phyloP scores from a whole-genome alignment of 2,329 filamentous ascomycete species.

The Epichloe uncinata region DNA sequence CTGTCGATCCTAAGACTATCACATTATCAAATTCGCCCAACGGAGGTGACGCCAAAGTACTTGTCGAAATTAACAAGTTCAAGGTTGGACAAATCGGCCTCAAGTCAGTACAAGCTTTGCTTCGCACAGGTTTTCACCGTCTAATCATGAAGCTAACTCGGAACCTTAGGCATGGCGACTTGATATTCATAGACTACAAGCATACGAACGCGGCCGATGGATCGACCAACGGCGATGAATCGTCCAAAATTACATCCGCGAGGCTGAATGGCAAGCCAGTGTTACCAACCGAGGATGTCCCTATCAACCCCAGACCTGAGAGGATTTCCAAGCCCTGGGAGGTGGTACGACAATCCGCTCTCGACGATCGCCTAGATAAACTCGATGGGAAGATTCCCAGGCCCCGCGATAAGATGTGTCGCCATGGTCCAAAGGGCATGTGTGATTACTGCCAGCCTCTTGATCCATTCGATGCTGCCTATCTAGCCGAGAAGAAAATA shows the following conservation, averaged over 20 bases:
- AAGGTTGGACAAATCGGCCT: constrained; percentile 46
- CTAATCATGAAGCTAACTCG: constrained; percentile 9
- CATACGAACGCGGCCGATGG: constrained; percentile 32
- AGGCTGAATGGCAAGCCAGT: constrained; percentile 70
- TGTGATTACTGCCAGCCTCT: constrained; percentile 98
- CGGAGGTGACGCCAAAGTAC: constrained; percentile 42
- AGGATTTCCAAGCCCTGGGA: constrained; percentile 53
- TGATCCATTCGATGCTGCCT: constrained; percentile 82
- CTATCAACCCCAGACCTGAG: constrained; percentile 57
- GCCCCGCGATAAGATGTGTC: constrained; percentile 77
- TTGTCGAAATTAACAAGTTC: constrained; percentile 44
- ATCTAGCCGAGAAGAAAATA: constrained; percentile 91
- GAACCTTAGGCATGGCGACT: constrained; percentile 64
- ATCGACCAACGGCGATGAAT: constrained; percentile 24
- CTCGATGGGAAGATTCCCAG: constrained; percentile 80
- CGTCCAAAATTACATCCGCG: constrained; percentile 36
- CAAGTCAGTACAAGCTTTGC: constrained; percentile 25
- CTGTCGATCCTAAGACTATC: constrained; percentile 46
- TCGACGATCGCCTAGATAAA: constrained; percentile 80
- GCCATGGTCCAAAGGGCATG: constrained; percentile 94
- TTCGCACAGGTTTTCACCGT: not conserved
- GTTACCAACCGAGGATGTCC: constrained; percentile 51
- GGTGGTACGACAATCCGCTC: constrained; percentile 68
- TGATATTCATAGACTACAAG: constrained; percentile 76
- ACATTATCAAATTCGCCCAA: constrained; percentile 48